Evolutionary conservation across 768 basidiomycete genomes (phyloP).

Genomic region (Exidia glandulosa): DNA sequence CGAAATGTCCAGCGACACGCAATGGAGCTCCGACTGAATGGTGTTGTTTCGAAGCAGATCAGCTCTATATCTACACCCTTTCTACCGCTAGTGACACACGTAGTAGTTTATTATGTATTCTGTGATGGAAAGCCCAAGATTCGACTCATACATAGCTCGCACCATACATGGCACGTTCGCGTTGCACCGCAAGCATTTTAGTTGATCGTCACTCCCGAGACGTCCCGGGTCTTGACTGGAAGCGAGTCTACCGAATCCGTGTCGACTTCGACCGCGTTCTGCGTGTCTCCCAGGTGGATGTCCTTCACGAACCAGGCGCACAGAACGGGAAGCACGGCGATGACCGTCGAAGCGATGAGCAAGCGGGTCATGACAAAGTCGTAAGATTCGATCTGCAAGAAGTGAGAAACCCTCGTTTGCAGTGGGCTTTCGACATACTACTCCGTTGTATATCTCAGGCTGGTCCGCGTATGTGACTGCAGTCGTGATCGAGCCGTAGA

Average conservation of each 20-base stretch:
- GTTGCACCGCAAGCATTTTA: too few species aligned
- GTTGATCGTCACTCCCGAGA: neutral
- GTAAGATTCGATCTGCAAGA: constrained; percentile 24
- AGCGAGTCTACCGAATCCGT: neutral
- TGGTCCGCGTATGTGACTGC: constrained; percentile 38
- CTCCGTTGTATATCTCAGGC: constrained; percentile 25
- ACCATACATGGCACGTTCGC: too few species aligned
- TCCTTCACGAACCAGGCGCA: constrained; percentile 51
- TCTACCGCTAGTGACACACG: too few species aligned
- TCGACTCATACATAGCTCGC: too few species aligned
- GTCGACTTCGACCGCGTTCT: constrained; percentile 52
- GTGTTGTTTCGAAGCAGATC: too few species aligned
- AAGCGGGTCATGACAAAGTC: constrained; percentile 47
- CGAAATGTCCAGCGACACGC: too few species aligned
- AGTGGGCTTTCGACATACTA: constrained; percentile 39
- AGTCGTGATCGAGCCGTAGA: constrained; percentile 48
- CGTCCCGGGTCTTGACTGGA: neutral
- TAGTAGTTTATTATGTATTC: too few species aligned
- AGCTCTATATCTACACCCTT: too few species aligned
- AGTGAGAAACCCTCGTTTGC: constrained; percentile 26
- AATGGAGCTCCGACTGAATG: too few species aligned
- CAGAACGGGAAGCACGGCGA: constrained; percentile 47
- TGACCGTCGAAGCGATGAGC: constrained; percentile 39
- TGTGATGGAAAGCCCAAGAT: too few species aligned
- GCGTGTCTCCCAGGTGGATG: constrained; percentile 55